A percentile compares a stretch with the other conserved stretches of the same genome.
phyloP scores from a whole-genome alignment of 768 basidiomycete genomes.

The Naganishia friedmannii region DNA sequence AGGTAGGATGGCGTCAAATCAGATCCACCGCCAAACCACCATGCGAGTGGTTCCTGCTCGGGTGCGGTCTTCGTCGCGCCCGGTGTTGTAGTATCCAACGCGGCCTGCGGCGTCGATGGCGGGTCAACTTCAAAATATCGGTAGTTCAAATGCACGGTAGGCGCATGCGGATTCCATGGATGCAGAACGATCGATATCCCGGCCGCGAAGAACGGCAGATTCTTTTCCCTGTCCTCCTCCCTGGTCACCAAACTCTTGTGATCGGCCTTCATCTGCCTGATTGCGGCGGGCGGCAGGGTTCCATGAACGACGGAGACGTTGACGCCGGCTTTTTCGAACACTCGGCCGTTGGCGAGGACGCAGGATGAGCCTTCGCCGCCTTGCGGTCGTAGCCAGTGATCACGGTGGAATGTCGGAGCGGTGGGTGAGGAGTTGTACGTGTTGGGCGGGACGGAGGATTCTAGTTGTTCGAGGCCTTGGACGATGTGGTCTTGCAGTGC shows the following conservation, averaged over 20 bases:
- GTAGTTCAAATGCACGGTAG: slow-evolving; percentile 93
- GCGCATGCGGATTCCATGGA: slow-evolving; percentile 86
- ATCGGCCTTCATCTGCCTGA: slow-evolving; percentile 92
- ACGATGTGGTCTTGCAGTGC: slow-evolving; percentile 78
- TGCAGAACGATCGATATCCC: slow-evolving; percentile 92
- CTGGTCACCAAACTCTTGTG: slow-evolving; percentile 60
- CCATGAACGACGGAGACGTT: slow-evolving; percentile 92
- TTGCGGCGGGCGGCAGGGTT: slow-evolving; percentile 76
- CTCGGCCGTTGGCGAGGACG: slow-evolving; percentile 62
- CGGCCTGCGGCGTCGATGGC: slow-evolving; percentile 52
- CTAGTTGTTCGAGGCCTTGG: slow-evolving; percentile 69
- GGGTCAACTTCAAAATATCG: slow-evolving; percentile 88
- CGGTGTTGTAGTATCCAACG: slow-evolving; percentile 45
- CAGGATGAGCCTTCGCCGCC: slow-evolving; percentile 73
- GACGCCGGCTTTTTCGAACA: slow-evolving; percentile 93
- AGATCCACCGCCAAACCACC: slow-evolving; percentile 98
- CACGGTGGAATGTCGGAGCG: slow-evolving; percentile 65
- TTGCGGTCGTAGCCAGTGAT: slow-evolving; percentile 62
- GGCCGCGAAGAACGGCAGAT: slow-evolving; percentile 87
- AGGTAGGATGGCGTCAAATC: slow-evolving; percentile 94
- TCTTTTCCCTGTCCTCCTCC: slow-evolving; percentile 54
- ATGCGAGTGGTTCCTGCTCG: slow-evolving; percentile 66
- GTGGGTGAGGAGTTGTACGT: slow-evolving; percentile 29
- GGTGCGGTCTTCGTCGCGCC: slow-evolving; percentile 43
- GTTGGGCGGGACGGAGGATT: slow-evolving; percentile 61